These are phyloP conservation scores for Metschnikowia orientalis DNA, from an alignment of 805 yeast species.

Conservation along the genomic window DNA sequence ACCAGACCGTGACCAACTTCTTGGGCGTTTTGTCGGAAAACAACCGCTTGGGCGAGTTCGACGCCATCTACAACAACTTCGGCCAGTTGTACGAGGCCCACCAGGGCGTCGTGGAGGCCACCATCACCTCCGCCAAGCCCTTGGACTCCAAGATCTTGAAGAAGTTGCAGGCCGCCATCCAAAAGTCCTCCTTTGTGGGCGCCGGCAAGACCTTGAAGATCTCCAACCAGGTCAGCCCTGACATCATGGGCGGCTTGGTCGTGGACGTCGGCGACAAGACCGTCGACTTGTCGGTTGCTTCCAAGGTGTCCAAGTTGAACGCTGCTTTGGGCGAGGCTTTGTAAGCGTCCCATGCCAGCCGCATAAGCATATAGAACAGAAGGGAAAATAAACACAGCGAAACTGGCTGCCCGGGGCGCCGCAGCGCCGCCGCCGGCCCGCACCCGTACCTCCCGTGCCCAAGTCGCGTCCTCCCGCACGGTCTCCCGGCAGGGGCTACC, in stretches of 20 bases:
- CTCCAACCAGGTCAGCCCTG: conserved; percentile 79
- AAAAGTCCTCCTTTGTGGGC: conserved; percentile 78
- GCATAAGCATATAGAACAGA: no score
- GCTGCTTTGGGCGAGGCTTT: conserved; percentile 80
- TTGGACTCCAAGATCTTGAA: conserved; percentile 76
- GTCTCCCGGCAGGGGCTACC: no score
- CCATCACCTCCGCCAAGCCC: conserved; percentile 81
- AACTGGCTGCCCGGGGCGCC: no score
- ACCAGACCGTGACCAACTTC: conserved; percentile 72
- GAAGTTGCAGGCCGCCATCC: conserved; percentile 74
- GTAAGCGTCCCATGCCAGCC: no score
- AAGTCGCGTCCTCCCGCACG: no score
- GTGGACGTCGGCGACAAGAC: conserved; percentile 97
- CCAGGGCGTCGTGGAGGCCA: conserved; percentile 89
- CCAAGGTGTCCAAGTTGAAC: conserved; percentile 86
- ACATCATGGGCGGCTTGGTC: conserved; percentile 90
- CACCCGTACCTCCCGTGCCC: no score
- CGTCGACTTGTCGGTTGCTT: conserved; percentile 83
- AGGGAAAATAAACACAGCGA: no score
- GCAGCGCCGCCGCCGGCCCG: no score
- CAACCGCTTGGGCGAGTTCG: conserved; percentile 79
- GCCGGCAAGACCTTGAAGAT: conserved; percentile 80
- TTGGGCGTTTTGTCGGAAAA: conserved; percentile 85
- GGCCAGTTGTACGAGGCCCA: conserved; percentile 77
- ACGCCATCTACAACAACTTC: conserved; percentile 65